Evolutionary conservation across 2,329 filamentous ascomycete genomes (phyloP), one percentile per base, ranked within the genome.

Genomic region (Cercospora beticola): DNA sequence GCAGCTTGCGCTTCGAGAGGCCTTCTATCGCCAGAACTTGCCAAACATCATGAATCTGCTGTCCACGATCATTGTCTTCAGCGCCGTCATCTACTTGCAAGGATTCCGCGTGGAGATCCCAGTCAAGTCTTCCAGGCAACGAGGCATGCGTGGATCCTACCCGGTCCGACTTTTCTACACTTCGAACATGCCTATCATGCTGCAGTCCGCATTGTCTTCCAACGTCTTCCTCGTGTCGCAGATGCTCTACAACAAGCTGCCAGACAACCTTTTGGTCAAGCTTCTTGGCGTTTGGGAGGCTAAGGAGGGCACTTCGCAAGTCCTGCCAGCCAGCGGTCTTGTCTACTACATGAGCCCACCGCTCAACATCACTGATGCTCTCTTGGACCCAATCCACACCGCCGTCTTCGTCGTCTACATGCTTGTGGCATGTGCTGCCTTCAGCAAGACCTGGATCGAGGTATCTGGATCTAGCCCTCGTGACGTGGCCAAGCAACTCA

Each of bases 171-270:
- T 99, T 69, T 99, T 99, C 89, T 99, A 99, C 86, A 99, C 95
- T 80, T 97, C 94, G 82, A 99, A 99, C 91, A 99, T 99, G 96
- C 95, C 95, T 80, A 99, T 99, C 85, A 99, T 99, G 95, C 88
- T 99, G 82, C 96, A 99, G 86, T 98, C 94, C 59, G 95, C 95
- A 76, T 89, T 99, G 75, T 97, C 93, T 75, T 97, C 94, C 87
- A 99, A 99, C 87, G 89, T 99, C 84, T 99, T 99, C 90, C 86
- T 99, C 73, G 93, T 99, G 85, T 95, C 92, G 81, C 95, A 99
- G 87, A 98, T 98, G 94, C 89, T 99, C 75, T 98, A 97, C 89
- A 97, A 92, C 72, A 94, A 94, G 82, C 98, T 99, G 87, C 95
- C 93, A 58, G 95, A 99, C 85, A 99, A 99, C 87, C 90, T 99